Evolutionary conservation across 106 monocot species (phyloP), one percentile per base, ranked within the genome.

Genomic region (Dendrobium officinale): DNA sequence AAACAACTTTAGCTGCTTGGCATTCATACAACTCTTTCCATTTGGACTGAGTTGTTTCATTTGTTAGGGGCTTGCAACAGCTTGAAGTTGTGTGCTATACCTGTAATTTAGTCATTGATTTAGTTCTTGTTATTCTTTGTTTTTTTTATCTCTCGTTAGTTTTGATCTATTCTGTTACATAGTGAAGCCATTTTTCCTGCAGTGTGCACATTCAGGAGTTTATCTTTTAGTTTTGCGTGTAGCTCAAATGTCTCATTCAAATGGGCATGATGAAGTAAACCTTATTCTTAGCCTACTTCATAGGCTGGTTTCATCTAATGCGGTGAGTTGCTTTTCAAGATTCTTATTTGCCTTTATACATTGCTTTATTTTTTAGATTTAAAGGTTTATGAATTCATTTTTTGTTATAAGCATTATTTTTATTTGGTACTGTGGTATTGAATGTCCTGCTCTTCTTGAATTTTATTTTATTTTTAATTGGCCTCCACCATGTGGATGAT

Each of bases 181-280:
- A 42, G 55, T 61, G 31, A 79, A 18, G 13, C 33, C 75, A 9
- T 80, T 24, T 74, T 66, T 81, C 33, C 80, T 37, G 51, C 86
- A 99, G 98, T 87, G 81, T 83, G 56, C 81, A 55, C 84, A 88
- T 45, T 95, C 98, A 17, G 95, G 95, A 77, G 48, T 99, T 55
- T 42, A 86, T 59, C 66, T 95, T 79, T 75, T 99, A 75, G 81
- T 95, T 15, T 78, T 99, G 74, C 86, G 74, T 41, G 33, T 93
- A 79, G 88, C 85, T 31, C 91, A 92, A 77, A 83, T 82, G 3
- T 82, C 86, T 43, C 77, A 86, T 81, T 85, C 80, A 40, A 81
- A 72, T 75, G 85, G 80, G 78, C 83, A 75, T 80, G 87, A 86
- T 24, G 95, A 99, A 66, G 61, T 85, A 5, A 83, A 48, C 67